Conservation (phyloP, 106 monocot genomes). For the Gastrodia elata region DNA sequence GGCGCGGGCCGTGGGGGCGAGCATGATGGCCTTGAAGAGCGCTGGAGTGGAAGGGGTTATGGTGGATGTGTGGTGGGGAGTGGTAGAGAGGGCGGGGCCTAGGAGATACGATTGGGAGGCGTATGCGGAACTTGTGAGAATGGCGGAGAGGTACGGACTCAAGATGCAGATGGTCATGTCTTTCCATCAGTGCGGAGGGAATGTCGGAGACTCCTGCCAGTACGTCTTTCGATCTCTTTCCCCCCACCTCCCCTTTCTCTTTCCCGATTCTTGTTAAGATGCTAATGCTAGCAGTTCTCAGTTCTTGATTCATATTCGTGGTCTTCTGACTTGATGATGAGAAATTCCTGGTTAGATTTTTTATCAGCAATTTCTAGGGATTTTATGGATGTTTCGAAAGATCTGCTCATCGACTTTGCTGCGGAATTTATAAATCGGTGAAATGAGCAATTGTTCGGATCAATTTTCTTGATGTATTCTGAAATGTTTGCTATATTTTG, state of each 20-base stretch:
- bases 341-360: background rate
- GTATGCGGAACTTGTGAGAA: conserved; percentile 56
- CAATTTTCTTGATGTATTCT: background rate
- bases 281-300: too few species aligned
- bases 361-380: too few species aligned
- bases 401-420: too few species aligned
- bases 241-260: background rate
- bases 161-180: conserved; percentile 87
- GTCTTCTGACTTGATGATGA: too few species aligned
- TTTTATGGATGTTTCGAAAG: too few species aligned
- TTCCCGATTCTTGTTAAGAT: too few species aligned
- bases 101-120: conserved; percentile 65
- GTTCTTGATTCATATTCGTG: background rate
- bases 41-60: conserved; percentile 84
- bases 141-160: conserved; percentile 44
- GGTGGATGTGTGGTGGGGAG: conserved; percentile 93
- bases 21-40: conserved; percentile 57
- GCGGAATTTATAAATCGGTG: too few species aligned
- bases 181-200: conserved; percentile 87
- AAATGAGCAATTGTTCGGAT: background rate
- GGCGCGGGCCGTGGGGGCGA: conserved; percentile 47
- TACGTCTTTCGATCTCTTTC: conserved; percentile 6
- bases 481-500: background rate
- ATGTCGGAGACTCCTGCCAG: conserved; percentile 92
- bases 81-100: conserved; percentile 72